Percentiles rank a stretch among this genome's conserved stretches.
phyloP scores from a whole-genome alignment of 2,329 filamentous ascomycete genomes.

The Ustilaginoidea virens region DNA sequence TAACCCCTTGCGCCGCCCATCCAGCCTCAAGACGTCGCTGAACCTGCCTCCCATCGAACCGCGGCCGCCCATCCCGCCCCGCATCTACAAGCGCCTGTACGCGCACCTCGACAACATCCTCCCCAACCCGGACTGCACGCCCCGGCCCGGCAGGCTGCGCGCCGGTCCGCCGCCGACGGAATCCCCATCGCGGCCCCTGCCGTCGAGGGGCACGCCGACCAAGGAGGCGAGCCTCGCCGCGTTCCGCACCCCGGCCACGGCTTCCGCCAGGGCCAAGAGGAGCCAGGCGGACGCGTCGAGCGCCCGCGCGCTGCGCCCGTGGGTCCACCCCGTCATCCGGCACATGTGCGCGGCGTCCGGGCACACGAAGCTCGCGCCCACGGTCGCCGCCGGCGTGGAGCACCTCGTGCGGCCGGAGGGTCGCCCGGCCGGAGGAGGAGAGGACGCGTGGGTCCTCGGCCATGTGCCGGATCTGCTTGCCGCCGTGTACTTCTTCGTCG shows the following conservation, averaged over 20 bases:
- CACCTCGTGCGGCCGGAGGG: slow-evolving; percentile 29
- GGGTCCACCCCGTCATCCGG: slow-evolving; percentile 55
- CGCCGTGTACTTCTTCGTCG: slow-evolving; percentile 44
- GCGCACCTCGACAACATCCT: slow-evolving; percentile 63
- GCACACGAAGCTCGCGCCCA: slow-evolving; percentile 48
- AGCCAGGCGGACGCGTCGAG: slow-evolving; percentile 14
- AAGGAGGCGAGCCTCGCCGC: slow-evolving; percentile 28
- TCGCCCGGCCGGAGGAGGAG: slow-evolving; percentile 22
- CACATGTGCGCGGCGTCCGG: slow-evolving; percentile 45
- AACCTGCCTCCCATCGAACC: slow-evolving; percentile 64
- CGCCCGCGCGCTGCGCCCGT: too few species aligned
- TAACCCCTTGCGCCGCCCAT: background rate
- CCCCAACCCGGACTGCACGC: slow-evolving; percentile 22
- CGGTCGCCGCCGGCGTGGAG: slow-evolving; percentile 61
- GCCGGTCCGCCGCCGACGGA: slow-evolving; percentile 13
- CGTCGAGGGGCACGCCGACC: slow-evolving; percentile 28
- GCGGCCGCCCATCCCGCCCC: slow-evolving; percentile 62
- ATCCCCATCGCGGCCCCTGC: slow-evolving; percentile 16
- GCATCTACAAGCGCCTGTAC: slow-evolving; percentile 74
- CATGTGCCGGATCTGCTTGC: slow-evolving; percentile 41
- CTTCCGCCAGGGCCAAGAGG: slow-evolving; percentile 25
- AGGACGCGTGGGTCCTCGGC: slow-evolving; percentile 32
- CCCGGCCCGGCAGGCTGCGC: slow-evolving; percentile 14
- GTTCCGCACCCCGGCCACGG: slow-evolving; percentile 22
- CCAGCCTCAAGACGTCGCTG: slow-evolving; percentile 57